These are phyloP conservation scores for Escallonia rubra DNA, from an alignment of 129 eudicot species.

Conservation along the genomic window DNA sequence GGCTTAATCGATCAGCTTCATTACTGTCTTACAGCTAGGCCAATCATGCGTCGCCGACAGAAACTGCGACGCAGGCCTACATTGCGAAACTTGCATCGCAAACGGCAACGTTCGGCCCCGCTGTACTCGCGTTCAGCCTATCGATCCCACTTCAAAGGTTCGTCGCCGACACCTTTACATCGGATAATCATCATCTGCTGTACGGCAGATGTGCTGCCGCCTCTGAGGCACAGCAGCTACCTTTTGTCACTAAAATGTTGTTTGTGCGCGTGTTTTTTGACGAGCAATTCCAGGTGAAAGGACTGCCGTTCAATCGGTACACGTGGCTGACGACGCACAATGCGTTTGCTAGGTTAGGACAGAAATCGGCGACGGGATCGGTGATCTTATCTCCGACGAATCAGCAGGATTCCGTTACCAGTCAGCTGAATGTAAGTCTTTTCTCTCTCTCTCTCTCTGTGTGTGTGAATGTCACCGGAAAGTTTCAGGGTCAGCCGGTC, in stretches of 20 bases:
- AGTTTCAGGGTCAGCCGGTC: background rate
- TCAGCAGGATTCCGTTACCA: constrained; percentile 83
- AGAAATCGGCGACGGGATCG: constrained; percentile 69
- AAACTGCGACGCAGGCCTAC: constrained; percentile 71
- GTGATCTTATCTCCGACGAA: constrained; percentile 66
- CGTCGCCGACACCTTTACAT: background rate
- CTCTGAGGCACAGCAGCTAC: no score
- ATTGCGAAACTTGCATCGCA: constrained; percentile 84
- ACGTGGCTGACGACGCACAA: constrained; percentile 94
- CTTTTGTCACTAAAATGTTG: background rate
- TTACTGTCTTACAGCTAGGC: constrained; percentile 52
- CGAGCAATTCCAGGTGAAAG: constrained; percentile 48
- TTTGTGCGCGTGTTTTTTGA: background rate
- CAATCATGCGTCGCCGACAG: constrained; percentile 41
- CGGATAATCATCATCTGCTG: no score
- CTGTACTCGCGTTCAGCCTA: constrained; percentile 80
- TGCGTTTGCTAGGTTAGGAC: constrained; percentile 69
- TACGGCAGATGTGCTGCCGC: no score
- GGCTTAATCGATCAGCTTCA: background rate
- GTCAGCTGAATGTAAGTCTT: constrained; percentile 67
- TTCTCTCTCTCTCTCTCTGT: no score
- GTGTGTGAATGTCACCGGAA: no score
- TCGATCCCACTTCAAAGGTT: constrained; percentile 66
- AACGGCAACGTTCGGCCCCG: constrained; percentile 67
- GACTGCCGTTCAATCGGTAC: constrained; percentile 82